Conservation (phyloP, 1,284 basidiomycete genomes). For the Tilletiaria anomala region DNA sequence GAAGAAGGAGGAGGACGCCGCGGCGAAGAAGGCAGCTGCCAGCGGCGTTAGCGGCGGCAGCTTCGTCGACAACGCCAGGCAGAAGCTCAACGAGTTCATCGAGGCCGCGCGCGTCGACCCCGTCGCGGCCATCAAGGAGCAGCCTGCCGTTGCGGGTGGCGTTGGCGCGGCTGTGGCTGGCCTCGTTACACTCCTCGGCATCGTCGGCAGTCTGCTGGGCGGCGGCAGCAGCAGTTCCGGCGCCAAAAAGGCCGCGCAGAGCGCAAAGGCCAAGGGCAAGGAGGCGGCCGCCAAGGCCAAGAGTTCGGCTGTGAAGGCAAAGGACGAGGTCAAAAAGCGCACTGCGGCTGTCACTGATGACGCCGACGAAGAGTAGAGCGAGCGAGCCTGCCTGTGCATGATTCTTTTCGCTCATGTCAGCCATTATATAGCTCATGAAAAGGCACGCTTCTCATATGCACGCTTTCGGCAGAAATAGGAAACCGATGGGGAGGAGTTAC, state of each 20-base stretch:
- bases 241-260: too few relatives aligned
- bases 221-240: slow-evolving; percentile 10
- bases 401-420: too few relatives aligned
- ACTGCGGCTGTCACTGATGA: slow-evolving; percentile 5
- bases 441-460: too few relatives aligned
- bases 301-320: slow-evolving; percentile 15
- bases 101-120: slow-evolving; percentile 17
- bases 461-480: too few relatives aligned
- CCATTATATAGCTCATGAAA: too few relatives aligned
- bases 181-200: slow-evolving; percentile 20
- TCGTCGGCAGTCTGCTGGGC: slow-evolving; percentile 19
- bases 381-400: too few relatives aligned
- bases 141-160: slow-evolving; percentile 26
- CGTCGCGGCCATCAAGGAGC: slow-evolving; percentile 24
- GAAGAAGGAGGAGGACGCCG: slow-evolving; percentile 7
- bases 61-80: slow-evolving; percentile 12
- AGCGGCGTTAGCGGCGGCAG: slow-evolving; percentile 10
- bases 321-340: slow-evolving; percentile 21
- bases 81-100: slow-evolving; percentile 16
- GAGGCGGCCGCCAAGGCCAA: slow-evolving; percentile 25
- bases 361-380: too few relatives aligned
- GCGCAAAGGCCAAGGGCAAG: slow-evolving; percentile 19
- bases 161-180: slow-evolving; percentile 23
- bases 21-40: slow-evolving; percentile 3
- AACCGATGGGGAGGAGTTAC: too few relatives aligned